Evolutionary conservation across 345 rosid genomes (phyloP).

Genomic region (Sisymbrium altissimum): DNA sequence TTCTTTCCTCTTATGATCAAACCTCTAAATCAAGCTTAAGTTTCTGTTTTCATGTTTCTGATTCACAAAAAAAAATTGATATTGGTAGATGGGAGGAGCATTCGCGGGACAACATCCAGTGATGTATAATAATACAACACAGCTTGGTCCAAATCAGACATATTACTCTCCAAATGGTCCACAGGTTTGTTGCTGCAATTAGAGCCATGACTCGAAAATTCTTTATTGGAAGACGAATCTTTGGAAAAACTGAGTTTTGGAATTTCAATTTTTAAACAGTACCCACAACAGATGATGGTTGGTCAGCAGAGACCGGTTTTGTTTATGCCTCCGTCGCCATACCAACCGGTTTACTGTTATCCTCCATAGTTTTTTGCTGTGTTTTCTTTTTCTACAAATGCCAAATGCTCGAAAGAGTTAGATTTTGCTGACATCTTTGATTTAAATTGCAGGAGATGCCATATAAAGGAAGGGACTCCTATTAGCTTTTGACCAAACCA

Average conservation of each 20-base stretch:
- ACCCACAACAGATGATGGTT: constrained; percentile 58
- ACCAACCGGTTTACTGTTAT: constrained; percentile 56
- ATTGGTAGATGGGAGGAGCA: constrained; percentile 56
- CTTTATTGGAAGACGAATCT: background rate
- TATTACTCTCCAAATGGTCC: constrained; percentile 65
- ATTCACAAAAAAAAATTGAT: background rate
- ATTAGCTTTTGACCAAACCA: constrained; percentile 25
- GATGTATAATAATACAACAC: constrained; percentile 51
- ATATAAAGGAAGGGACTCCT: constrained; percentile 35
- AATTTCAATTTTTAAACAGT: constrained; percentile 10
- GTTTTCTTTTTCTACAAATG: background rate
- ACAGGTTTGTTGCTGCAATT: constrained; percentile 45
- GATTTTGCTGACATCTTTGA: background rate
- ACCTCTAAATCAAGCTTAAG: background rate
- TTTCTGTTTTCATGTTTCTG: background rate
- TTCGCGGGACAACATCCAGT: constrained; percentile 63
- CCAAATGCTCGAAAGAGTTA: background rate
- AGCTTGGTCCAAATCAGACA: constrained; percentile 36
- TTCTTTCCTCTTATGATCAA: background rate
- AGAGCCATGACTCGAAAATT: background rate
- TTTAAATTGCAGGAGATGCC: constrained; percentile 28
- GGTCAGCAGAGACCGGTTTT: constrained; percentile 65
- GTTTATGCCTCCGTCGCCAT: constrained; percentile 56
- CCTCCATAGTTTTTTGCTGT: background rate
- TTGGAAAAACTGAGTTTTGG: background rate